Evolutionary conservation across 2,329 filamentous ascomycete genomes (phyloP), one percentile per base, ranked within the genome.

Genomic region (Setomelanomma holmii): DNA sequence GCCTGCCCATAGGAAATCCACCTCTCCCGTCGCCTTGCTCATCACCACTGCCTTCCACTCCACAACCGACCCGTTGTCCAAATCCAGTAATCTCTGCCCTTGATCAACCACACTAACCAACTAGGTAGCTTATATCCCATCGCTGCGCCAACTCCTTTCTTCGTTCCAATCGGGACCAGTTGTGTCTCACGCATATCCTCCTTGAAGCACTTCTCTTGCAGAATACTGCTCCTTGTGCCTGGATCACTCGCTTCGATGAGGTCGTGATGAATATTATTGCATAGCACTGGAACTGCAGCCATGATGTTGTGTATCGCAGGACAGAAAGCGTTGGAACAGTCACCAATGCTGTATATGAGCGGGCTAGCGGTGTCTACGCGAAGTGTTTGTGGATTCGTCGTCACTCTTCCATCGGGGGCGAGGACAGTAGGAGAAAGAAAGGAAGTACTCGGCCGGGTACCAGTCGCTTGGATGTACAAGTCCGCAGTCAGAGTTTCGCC

Each of bases 191-290:
- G 58, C 35, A 35, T 57, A 14, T 61, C 57, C 14, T 56, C 54
- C 35, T 45, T 54, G 39, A 59, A 69, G 6, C 40, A n/a, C 21
- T 68, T 56, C 27, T 71, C 69, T 19, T 30, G 39, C 16, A 42
- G 49, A 1, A 11, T 54, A 17, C 59, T 59, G 0, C 59, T 47
- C 20, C 56, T 49, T 2, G 27, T 30, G 27, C 10, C 10, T 6
- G 27, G 27, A 8, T 67, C 74, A 2, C 69, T 67, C 3, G 65
- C 75, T 1, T 76, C 53, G 1, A 81, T 64, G n/a, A 83, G 50
- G 63, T 84, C 82, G 0, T 75, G 75, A 63, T 79, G 79, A 57
- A 84, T 72, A 51, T 83, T 84, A 4, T 77, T 71, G 16, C 75
- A 72, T 3, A 76, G 58, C 12, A 73, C 58, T 2, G 74, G 74